These are phyloP conservation scores for Poronia punctata DNA, from an alignment of 495 filamentous ascomycete species.

Conservation along the genomic window DNA sequence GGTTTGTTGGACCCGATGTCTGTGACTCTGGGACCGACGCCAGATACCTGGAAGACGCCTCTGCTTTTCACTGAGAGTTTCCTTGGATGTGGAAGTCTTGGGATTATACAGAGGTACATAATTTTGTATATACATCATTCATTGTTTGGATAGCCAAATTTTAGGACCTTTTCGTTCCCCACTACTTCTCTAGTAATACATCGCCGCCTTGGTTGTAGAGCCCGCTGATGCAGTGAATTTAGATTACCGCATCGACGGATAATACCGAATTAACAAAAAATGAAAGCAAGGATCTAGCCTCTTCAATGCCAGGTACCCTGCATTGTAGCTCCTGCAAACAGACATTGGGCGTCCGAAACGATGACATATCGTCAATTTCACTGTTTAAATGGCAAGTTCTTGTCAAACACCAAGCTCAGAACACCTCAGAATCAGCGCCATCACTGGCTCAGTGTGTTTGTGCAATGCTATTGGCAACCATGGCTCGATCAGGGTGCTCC, in stretches of 20 bases:
- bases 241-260: background rate
- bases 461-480: constrained; percentile 38
- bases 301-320: too few relatives aligned
- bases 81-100: constrained; percentile 42
- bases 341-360: constrained; percentile 49
- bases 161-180: background rate
- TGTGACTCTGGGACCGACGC: constrained; percentile 18
- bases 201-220: background rate
- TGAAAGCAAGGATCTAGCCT: constrained; percentile 12
- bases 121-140: constrained; percentile 1
- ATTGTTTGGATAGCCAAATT: constrained; percentile 1
- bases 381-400: constrained; percentile 34
- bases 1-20: constrained; percentile 10
- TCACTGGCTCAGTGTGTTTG: constrained; percentile 39
- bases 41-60: constrained; percentile 28
- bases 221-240: constrained; percentile 8
- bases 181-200: background rate
- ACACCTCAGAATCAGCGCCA: constrained; percentile 11
- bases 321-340: constrained; percentile 33
- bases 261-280: background rate
- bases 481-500: constrained; percentile 40
- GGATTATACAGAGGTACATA: constrained; percentile 58
- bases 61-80: constrained; percentile 43
- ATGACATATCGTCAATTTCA: constrained; percentile 29
- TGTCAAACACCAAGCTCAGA: constrained; percentile 16